phyloP scores from a whole-genome alignment of 73 alveolate species.

The Paramecium caudatum region DNA sequence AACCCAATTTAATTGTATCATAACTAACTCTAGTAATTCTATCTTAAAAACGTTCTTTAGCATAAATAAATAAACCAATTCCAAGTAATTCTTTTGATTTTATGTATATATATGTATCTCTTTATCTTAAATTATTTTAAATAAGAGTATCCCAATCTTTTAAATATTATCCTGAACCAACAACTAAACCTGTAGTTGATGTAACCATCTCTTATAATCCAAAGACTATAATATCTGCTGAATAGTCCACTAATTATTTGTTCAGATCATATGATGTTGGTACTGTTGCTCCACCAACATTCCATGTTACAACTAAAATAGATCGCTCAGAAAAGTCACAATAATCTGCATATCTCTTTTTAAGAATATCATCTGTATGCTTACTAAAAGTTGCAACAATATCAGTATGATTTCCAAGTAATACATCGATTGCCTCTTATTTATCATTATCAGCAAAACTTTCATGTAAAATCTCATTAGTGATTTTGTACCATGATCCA shows the following conservation, averaged over 20 bases:
- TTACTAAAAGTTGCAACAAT: background rate
- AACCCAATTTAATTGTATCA: slow-evolving; percentile 69
- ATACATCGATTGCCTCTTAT: slow-evolving; percentile 80
- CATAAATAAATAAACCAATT: slow-evolving; percentile 44
- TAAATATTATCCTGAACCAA: slow-evolving; percentile 1
- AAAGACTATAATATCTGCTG: slow-evolving; percentile 47
- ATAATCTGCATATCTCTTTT: background rate
- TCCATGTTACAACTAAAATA: slow-evolving; percentile 40
- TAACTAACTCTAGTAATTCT: slow-evolving; percentile 73
- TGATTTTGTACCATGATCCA: slow-evolving; percentile 90
- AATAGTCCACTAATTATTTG: background rate
- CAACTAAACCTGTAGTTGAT: slow-evolving; percentile 6
- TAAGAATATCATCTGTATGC: background rate
- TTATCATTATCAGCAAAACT: slow-evolving; percentile 90
- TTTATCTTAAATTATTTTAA: background rate
- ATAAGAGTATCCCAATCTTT: slow-evolving; percentile 47
- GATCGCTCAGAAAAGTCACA: slow-evolving; percentile 59
- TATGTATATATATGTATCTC: slow-evolving; percentile 61
- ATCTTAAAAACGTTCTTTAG: slow-evolving; percentile 62
- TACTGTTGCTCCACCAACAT: slow-evolving; percentile 21
- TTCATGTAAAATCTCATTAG: slow-evolving; percentile 88
- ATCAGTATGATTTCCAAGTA: slow-evolving; percentile 75
- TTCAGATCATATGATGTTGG: slow-evolving; percentile 49
- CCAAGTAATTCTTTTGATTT: slow-evolving; percentile 73
- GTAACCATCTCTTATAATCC: slow-evolving; percentile 60